These are phyloP conservation scores for Talaromyces sp. DNA, from an alignment of 2,329 filamentous ascomycete genomes.

Conservation along the genomic window DNA sequence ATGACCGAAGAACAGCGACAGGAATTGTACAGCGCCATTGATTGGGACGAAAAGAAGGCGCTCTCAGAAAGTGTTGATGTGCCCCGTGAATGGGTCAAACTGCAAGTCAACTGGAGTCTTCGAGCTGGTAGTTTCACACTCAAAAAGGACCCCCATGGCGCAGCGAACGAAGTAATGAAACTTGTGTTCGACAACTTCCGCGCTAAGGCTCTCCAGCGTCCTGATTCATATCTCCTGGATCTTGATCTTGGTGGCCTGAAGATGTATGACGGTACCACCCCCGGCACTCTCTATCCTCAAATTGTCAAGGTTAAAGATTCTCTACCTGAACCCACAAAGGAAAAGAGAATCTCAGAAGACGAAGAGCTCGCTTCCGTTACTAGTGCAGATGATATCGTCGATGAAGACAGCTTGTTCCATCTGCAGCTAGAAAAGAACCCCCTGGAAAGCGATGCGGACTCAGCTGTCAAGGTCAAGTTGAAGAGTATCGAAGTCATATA, in stretches of 20 bases:
- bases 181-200: constrained; percentile 94
- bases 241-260: constrained; percentile 89
- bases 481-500: constrained; percentile 97
- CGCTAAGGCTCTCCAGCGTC: constrained; percentile 84
- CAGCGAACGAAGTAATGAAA: constrained; percentile 78
- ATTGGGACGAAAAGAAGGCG: constrained; percentile 95
- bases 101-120: constrained; percentile 90
- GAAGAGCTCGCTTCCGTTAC: constrained; percentile 43
- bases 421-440: constrained; percentile 94
- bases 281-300: constrained; percentile 87
- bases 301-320: constrained; percentile 95
- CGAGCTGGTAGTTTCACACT: constrained; percentile 95
- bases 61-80: constrained; percentile 85
- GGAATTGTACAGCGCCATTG: constrained; percentile 95
- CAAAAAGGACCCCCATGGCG: constrained; percentile 79
- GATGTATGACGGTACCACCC: constrained; percentile 93
- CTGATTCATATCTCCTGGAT: constrained; percentile 87
- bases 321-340: constrained; percentile 57
- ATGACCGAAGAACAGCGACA: constrained; percentile 96
- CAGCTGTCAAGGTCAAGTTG: constrained; percentile 84
- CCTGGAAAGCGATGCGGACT: constrained; percentile 86
- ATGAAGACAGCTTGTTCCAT: constrained; percentile 82
- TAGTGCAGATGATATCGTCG: constrained; percentile 47
- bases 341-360: constrained; percentile 30
- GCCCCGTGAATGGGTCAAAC: constrained; percentile 86